Conservation (phyloP, 2,329 filamentous ascomycete genomes). For the Parastagonospora avenae region DNA sequence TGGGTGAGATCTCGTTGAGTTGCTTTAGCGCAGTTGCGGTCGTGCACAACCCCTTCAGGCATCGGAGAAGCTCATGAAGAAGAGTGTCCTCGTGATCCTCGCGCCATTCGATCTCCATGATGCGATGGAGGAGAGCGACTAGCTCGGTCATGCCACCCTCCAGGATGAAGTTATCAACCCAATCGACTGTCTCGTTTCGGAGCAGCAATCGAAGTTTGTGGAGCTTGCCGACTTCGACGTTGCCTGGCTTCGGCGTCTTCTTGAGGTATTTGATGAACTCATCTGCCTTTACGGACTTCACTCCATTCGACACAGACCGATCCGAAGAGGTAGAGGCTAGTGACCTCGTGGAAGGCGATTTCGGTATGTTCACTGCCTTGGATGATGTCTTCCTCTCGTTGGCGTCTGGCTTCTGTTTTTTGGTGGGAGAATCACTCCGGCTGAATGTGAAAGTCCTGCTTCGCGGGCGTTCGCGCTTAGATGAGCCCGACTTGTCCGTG, state of each 20-base stretch:
- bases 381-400: constrained; percentile 58
- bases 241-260: constrained; percentile 79
- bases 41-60: constrained; percentile 91
- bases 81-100: constrained; percentile 96
- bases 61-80: constrained; percentile 88
- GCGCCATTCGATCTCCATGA: constrained; percentile 95
- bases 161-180: constrained; percentile 90
- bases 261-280: constrained; percentile 87
- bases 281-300: constrained; percentile 73
- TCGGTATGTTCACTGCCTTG: constrained; percentile 73
- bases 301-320: constrained; percentile 69
- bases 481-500: constrained; percentile 24
- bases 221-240: constrained; percentile 90
- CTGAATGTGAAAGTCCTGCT: constrained; percentile 81
- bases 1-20: constrained; percentile 76
- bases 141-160: constrained; percentile 93
- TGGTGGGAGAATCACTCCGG: constrained; percentile 73
- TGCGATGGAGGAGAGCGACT: constrained; percentile 83
- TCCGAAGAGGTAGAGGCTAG: constrained; percentile 61
- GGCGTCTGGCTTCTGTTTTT: constrained; percentile 73
- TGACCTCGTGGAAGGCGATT: constrained; percentile 64
- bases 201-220: constrained; percentile 90
- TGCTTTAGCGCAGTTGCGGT: constrained; percentile 84
- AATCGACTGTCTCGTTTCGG: constrained; percentile 92
- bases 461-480: constrained; percentile 59